These are phyloP conservation scores for Mesembryanthemum crystallinum DNA, from an alignment of 148 eudicot species.

Conservation along the genomic window DNA sequence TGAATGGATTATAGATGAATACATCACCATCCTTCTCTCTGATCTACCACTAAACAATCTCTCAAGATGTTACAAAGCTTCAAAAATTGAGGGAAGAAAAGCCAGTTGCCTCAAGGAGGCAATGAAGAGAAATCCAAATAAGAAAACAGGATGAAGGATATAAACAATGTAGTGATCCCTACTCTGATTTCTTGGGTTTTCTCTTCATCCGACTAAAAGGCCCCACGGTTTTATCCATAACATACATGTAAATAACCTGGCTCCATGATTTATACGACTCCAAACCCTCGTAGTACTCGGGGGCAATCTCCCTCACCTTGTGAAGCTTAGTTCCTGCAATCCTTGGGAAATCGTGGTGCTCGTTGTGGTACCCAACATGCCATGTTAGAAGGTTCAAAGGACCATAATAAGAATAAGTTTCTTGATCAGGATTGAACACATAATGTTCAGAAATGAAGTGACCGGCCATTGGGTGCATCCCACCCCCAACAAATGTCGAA, in stretches of 20 bases:
- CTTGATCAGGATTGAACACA: constrained; percentile 74
- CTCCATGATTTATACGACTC: constrained; percentile 84
- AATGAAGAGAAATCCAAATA: not conserved
- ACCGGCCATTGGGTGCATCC: constrained; percentile 96
- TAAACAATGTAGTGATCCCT: constrained; percentile 16
- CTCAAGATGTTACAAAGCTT: constrained; percentile 26
- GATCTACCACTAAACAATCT: constrained; percentile 19
- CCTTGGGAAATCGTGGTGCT: constrained; percentile 95
- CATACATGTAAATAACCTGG: constrained; percentile 82
- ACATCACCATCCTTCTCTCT: constrained; percentile 17
- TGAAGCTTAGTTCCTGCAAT: constrained; percentile 83
- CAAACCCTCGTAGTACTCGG: constrained; percentile 65
- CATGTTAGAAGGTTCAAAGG: constrained; percentile 78
- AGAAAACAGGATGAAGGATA: constrained; percentile 7
- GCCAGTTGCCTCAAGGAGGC: not conserved
- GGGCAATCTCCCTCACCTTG: constrained; percentile 87
- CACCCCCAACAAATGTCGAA: constrained; percentile 93
- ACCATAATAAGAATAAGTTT: constrained; percentile 88
- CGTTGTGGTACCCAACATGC: constrained; percentile 96
- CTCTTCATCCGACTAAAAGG: constrained; percentile 91
- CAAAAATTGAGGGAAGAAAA: constrained; percentile 4
- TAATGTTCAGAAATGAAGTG: constrained; percentile 95
- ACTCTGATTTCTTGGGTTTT: constrained; percentile 51
- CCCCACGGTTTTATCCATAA: constrained; percentile 67
- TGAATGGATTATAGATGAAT: constrained; percentile 21